phyloP scores from a whole-genome alignment of 345 rosid species.

The Pistacia atlantica region DNA sequence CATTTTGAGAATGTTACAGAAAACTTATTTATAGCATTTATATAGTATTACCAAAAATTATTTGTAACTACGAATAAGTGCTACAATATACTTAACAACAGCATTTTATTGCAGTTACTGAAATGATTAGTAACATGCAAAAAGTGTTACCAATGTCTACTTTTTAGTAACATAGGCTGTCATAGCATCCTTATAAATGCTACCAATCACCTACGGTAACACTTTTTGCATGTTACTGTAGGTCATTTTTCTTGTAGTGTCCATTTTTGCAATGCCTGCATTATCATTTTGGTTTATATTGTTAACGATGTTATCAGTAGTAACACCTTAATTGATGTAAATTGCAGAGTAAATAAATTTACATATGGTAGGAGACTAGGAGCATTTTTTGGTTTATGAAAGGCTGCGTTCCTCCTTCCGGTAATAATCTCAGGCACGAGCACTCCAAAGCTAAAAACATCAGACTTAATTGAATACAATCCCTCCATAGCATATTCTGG shows the following conservation, averaged over 20 bases:
- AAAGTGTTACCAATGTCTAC: too few relatives aligned
- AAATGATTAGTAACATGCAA: too few relatives aligned
- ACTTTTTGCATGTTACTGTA: neutral
- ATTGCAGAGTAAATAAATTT: slow-evolving; percentile 11
- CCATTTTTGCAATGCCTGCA: slow-evolving; percentile 68
- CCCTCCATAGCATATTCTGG: slow-evolving; percentile 56
- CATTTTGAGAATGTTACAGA: too few relatives aligned
- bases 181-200: too few relatives aligned
- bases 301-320: neutral
- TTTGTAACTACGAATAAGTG: too few relatives aligned
- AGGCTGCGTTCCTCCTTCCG: slow-evolving; percentile 40
- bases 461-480: slow-evolving; percentile 51
- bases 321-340: neutral
- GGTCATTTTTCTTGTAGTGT: neutral
- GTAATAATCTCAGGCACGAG: slow-evolving; percentile 58
- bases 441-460: slow-evolving; percentile 64
- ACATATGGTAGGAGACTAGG: slow-evolving; percentile 45
- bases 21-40: too few relatives aligned
- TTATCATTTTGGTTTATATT: neutral
- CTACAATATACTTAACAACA: too few relatives aligned
- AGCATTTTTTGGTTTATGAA: slow-evolving; percentile 12
- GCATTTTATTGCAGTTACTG: too few relatives aligned
- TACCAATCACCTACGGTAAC: too few relatives aligned
- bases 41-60: too few relatives aligned
- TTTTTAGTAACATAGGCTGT: too few relatives aligned